phyloP scores from a whole-genome alignment of 306 rosid species.

The Neltuma alba region DNA sequence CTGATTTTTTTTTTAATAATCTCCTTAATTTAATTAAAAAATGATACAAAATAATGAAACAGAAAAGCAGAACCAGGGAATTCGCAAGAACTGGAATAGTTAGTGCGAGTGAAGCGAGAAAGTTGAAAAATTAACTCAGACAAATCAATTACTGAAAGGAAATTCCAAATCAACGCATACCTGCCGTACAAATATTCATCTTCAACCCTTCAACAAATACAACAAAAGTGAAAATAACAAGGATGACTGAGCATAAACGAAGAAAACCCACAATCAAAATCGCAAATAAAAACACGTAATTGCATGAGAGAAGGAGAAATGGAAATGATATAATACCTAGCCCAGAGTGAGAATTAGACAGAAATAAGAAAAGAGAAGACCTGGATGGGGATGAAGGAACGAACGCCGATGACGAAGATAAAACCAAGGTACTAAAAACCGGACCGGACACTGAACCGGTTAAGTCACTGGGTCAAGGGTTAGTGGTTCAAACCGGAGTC shows the following conservation, averaged over 20 bases:
- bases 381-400: neutral
- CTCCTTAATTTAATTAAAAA: neutral
- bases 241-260: neutral
- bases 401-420: neutral
- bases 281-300: neutral
- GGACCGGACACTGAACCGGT: no score
- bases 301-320: neutral
- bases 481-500: no score
- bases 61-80: neutral
- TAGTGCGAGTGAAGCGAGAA: neutral
- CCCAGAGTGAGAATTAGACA: neutral
- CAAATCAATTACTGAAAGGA: neutral
- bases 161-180: constrained; percentile 24
- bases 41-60: constrained; percentile 3
- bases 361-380: neutral
- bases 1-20: neutral
- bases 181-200: constrained; percentile 29
- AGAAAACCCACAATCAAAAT: neutral
- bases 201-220: constrained; percentile 24
- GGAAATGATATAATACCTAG: neutral
- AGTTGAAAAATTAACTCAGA: neutral
- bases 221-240: neutral
- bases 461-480: no score
- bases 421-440: no score
- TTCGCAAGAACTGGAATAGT: neutral